phyloP scores from a whole-genome alignment of 306 rosid genomes.

The Mucuna pruriens region DNA sequence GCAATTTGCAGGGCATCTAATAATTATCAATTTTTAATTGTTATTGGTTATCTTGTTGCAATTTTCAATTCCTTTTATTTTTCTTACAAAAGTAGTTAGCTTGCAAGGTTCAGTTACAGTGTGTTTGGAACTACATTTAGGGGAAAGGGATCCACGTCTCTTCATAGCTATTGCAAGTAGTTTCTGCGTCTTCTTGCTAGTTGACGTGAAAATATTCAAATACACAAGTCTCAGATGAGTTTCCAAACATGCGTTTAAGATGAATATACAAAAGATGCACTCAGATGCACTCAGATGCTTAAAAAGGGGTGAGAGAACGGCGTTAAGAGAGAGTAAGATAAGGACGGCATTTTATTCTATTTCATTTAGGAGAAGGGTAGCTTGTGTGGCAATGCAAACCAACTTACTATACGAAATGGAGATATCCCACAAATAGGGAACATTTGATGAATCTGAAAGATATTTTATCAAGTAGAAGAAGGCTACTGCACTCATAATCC shows the following conservation, averaged over 20 bases:
- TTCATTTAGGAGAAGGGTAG: background rate
- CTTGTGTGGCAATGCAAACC: background rate
- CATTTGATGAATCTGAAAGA: conserved; percentile 17
- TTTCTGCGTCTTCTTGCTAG: too few relatives aligned
- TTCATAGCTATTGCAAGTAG: too few relatives aligned
- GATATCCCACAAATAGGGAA: conserved; percentile 20
- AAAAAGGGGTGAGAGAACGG: background rate
- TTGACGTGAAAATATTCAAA: too few relatives aligned
- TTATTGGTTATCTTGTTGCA: conserved; percentile 22
- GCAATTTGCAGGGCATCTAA: conserved; percentile 34
- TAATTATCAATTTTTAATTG: conserved; percentile 19
- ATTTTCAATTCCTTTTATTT: conserved; percentile 26
- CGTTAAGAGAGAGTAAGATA: background rate
- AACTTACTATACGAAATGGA: background rate
- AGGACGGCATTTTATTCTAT: conserved; percentile 13
- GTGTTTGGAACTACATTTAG: too few relatives aligned
- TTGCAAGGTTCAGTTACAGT: background rate
- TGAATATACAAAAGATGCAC: conserved; percentile 4
- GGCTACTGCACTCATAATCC: background rate
- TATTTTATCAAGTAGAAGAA: background rate
- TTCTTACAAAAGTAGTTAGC: background rate
- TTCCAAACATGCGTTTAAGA: too few relatives aligned
- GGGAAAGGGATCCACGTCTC: too few relatives aligned
- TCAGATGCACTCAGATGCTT: background rate
- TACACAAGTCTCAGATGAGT: too few relatives aligned